Percentiles rank a stretch among this genome's conserved stretches.
These are phyloP conservation scores for Buxus sempervirens DNA, from an alignment of 164 flowering plant genomes.

Conservation along the genomic window DNA sequence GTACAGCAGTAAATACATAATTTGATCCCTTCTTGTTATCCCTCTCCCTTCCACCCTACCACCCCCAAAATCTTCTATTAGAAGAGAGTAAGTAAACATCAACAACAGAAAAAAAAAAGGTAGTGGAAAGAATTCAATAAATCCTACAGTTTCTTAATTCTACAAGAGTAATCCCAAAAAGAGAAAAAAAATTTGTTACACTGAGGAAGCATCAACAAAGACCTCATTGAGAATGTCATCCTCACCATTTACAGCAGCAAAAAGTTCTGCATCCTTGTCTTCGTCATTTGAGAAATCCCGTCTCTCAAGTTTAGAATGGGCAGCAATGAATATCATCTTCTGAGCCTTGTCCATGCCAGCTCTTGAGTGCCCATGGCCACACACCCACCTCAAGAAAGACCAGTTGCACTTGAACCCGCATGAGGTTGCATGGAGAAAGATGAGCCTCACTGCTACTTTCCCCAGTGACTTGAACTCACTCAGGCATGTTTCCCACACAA, in stretches of 20 bases:
- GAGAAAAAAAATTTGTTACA: constrained; percentile 47
- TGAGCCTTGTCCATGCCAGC: constrained; percentile 72
- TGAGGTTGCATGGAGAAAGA: constrained; percentile 88
- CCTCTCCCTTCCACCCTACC: constrained; percentile 8
- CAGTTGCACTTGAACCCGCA: constrained; percentile 80
- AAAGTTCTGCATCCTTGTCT: constrained; percentile 79
- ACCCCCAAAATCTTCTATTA: constrained; percentile 27
- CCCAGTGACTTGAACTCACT: constrained; percentile 81
- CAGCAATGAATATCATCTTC: constrained; percentile 87
- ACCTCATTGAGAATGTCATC: constrained; percentile 86
- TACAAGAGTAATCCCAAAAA: constrained; percentile 16
- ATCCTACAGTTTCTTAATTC: constrained; percentile 42
- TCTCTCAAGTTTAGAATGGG: constrained; percentile 75
- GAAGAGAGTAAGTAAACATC: constrained; percentile 31
- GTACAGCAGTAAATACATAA: constrained; percentile 23
- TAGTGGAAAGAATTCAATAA: constrained; percentile 53
- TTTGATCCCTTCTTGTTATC: constrained; percentile 16
- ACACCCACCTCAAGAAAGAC: constrained; percentile 72
- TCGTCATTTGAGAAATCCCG: constrained; percentile 75
- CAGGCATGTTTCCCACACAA: constrained; percentile 94
- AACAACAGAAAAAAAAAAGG: constrained; percentile 20
- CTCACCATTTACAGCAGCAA: constrained; percentile 67
- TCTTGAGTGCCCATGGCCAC: constrained; percentile 54
- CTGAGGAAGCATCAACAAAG: constrained; percentile 77
- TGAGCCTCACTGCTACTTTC: constrained; percentile 91